Conservation (phyloP, 2,329 filamentous ascomycete genomes). For the Colletotrichum lini region DNA sequence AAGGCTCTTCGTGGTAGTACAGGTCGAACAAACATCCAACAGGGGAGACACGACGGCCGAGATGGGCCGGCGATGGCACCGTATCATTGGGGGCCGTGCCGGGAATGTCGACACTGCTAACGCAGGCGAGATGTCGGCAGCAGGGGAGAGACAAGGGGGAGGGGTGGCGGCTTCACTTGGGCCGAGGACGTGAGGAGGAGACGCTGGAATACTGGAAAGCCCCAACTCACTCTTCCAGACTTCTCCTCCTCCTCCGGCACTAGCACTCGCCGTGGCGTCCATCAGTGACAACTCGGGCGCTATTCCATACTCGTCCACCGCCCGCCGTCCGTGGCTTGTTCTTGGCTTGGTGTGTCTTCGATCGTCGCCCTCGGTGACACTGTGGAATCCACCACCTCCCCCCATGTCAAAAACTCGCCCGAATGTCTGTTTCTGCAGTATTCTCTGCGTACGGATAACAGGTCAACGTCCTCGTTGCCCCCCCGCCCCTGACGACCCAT, state of each 20-base stretch:
- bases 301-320: conserved; percentile 13
- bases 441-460: too few species aligned
- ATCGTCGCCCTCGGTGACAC: background rate
- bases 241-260: background rate
- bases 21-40: background rate
- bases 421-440: too few species aligned
- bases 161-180: too few species aligned
- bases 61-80: conserved; percentile 12
- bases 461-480: too few species aligned
- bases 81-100: background rate
- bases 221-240: background rate
- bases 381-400: background rate
- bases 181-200: background rate
- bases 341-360: background rate
- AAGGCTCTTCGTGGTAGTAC: conserved; percentile 16
- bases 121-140: background rate
- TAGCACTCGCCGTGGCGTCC: conserved; percentile 17
- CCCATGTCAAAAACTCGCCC: too few species aligned
- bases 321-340: conserved; percentile 11
- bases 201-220: background rate
- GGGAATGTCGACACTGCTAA: background rate
- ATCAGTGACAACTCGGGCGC: background rate
- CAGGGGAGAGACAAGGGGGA: background rate
- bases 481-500: too few species aligned
- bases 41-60: conserved; percentile 25